Conservation (phyloP, 441 rosid species). For the Erysimum cheiri region DNA sequence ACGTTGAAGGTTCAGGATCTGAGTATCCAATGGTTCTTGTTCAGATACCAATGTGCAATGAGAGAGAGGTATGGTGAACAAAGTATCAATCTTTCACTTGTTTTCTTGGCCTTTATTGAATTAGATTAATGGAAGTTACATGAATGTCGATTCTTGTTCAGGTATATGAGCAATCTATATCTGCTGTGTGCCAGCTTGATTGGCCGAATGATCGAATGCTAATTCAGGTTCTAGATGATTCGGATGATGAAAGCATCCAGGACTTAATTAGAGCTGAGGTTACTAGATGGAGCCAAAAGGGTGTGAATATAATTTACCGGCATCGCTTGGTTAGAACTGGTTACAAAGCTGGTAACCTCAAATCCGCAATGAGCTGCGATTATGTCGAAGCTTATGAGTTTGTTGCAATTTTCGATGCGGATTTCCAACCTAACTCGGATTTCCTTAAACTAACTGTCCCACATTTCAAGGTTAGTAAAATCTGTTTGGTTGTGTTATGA, state of each 20-base stretch:
- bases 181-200: conserved; percentile 82
- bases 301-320: conserved; percentile 69
- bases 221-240: conserved; percentile 88
- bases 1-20: conserved; percentile 58
- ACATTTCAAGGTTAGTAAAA: conserved; percentile 71
- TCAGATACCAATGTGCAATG: conserved; percentile 95
- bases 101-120: not conserved
- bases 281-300: conserved; percentile 66
- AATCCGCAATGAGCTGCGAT: conserved; percentile 89
- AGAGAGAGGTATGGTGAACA: conserved; percentile 71
- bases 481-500: conserved; percentile 10
- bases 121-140: conserved; percentile 4
- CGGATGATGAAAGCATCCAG: conserved; percentile 72
- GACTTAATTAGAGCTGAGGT: conserved; percentile 74
- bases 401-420: conserved; percentile 90
- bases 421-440: conserved; percentile 83
- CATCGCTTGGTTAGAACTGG: conserved; percentile 84
- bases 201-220: conserved; percentile 83
- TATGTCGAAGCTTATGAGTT: conserved; percentile 75
- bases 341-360: conserved; percentile 95
- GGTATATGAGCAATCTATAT: conserved; percentile 88
- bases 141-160: conserved; percentile 6
- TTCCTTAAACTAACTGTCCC: conserved; percentile 76
- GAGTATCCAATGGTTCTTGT: conserved; percentile 89
- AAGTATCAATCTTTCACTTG: conserved; percentile 8